Base-by-base conservation (phyloP, 306 rosid species). In the Castanea crenata region DNA sequence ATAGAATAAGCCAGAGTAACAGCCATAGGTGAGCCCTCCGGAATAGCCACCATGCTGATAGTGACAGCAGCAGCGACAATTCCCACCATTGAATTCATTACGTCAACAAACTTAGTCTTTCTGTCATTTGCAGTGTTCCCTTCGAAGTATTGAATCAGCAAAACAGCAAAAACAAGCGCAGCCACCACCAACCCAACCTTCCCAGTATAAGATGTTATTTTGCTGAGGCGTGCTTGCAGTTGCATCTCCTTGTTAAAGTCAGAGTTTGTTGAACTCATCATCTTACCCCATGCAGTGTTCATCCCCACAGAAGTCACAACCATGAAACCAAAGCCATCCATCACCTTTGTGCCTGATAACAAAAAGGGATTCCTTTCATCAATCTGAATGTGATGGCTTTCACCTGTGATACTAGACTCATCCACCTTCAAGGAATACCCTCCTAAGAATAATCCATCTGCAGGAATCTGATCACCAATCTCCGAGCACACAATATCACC, bases 401-500 rank as follows among this genome's bases (percentile, higher is more conserved):
- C 84, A 68, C 80, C 76, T 1, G 80, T 81, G 80, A 74, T 81
- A 34, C 71, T 69, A 19, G 84, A 58, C 34, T 81, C 80, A 65
- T 81, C 84, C 9, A 81, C 75, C 54, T 44, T 81, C 62, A 81
- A 10, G 8, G 80, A 58, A 74, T 75, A n/a, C 7, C 84, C 79
- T 3, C 57, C 67, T 71, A 81, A 41, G 56, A 65, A 69, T 79
- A 81, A 52, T 4, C 80, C 83, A 16, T 80, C 83, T 1, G 79
- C 83, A 3, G 83, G 78, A 52, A 80, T 38, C 74, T 74, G 83
- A 74, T 74, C 79, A 21, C 83, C 83, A 4, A 80, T 80, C 69
- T 80, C 74, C 79, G 65, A 74, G 58, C 49, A 14, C 23, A 80
- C 83, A 3, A 80, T 4, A 58, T 80, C 83, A 3, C 83, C 83